Percentiles rank a stretch among this genome's conserved stretches.
Conservation (phyloP, 1,284 basidiomycete genomes). For the Leccinum colubrinum region DNA sequence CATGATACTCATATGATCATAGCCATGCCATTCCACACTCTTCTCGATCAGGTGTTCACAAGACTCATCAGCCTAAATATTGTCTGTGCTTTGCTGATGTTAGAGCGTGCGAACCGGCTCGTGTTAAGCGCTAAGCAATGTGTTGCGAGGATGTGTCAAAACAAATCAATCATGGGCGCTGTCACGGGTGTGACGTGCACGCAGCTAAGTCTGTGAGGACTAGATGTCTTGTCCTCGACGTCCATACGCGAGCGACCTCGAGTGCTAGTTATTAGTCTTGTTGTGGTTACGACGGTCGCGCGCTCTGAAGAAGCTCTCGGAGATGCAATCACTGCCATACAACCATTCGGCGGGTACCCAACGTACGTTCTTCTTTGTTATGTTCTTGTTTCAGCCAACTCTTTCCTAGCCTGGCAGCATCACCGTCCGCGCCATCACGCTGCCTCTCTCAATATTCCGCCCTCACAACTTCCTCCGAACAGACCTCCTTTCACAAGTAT, state of each 20-base stretch:
- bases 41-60: conserved; percentile 17
- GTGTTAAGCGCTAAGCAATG: neutral
- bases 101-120: conserved; percentile 28
- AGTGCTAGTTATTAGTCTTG: neutral
- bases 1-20: conserved; percentile 20
- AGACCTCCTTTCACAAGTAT: conserved; percentile 25
- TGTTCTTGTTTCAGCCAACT: neutral
- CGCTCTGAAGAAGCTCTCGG: neutral
- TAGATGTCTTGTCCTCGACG: neutral
- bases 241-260: neutral
- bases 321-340: conserved; percentile 6
- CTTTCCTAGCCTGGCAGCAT: conserved; percentile 21
- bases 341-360: conserved; percentile 28
- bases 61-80: conserved; percentile 38
- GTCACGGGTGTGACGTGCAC: neutral
- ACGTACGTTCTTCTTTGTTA: neutral
- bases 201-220: neutral
- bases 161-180: conserved; percentile 24
- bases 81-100: conserved; percentile 21
- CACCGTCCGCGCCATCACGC: conserved; percentile 16
- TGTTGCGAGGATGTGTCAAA: neutral
- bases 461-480: conserved; percentile 9
- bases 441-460: conserved; percentile 21
- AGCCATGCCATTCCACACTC: conserved; percentile 27
- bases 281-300: neutral